Evolutionary conservation across 1,284 basidiomycete genomes (phyloP).

Genomic region (Xerocomus nothofagi): DNA sequence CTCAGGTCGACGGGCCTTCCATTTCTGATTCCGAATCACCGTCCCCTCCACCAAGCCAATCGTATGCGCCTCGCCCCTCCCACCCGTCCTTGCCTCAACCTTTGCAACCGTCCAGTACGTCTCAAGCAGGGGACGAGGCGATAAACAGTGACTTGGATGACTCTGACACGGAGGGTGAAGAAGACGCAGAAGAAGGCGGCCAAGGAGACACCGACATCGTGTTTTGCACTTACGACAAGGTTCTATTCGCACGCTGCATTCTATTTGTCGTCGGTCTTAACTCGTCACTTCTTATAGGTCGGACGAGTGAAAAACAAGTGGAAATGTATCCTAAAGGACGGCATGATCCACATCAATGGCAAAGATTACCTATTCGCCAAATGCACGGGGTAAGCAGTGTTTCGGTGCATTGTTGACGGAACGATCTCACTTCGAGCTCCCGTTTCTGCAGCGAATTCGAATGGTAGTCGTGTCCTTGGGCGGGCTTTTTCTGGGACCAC

Average conservation of each 20-base stretch:
- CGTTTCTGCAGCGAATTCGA: slow-evolving; percentile 39
- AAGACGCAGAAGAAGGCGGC: slow-evolving; percentile 71
- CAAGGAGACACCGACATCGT: slow-evolving; percentile 87
- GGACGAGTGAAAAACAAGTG: slow-evolving; percentile 99
- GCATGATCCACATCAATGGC: slow-evolving; percentile 96
- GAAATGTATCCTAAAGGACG: slow-evolving; percentile 99
- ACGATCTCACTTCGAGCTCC: neutral
- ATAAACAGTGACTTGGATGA: slow-evolving; percentile 98
- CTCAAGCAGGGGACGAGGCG: slow-evolving; percentile 65
- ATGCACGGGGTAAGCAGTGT: slow-evolving; percentile 73
- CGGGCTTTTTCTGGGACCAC: slow-evolving; percentile 5
- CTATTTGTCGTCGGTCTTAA: neutral
- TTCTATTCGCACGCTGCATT: slow-evolving; percentile 35
- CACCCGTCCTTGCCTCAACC: slow-evolving; percentile 62
- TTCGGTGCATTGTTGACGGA: neutral
- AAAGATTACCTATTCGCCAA: slow-evolving; percentile 97
- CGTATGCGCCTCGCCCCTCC: slow-evolving; percentile 61
- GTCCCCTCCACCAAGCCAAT: slow-evolving; percentile 55
- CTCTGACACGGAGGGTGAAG: slow-evolving; percentile 79
- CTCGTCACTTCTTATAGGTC: slow-evolving; percentile 55
- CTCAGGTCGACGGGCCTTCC: slow-evolving; percentile 63
- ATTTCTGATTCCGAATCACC: slow-evolving; percentile 61
- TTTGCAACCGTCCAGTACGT: slow-evolving; percentile 35
- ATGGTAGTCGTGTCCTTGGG: slow-evolving; percentile 30
- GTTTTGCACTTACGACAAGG: slow-evolving; percentile 99